Percentiles rank a stretch among this genome's conserved stretches.
phyloP scores from a whole-genome alignment of 352 stramenopile species.

The Globisporangium emineosum region DNA sequence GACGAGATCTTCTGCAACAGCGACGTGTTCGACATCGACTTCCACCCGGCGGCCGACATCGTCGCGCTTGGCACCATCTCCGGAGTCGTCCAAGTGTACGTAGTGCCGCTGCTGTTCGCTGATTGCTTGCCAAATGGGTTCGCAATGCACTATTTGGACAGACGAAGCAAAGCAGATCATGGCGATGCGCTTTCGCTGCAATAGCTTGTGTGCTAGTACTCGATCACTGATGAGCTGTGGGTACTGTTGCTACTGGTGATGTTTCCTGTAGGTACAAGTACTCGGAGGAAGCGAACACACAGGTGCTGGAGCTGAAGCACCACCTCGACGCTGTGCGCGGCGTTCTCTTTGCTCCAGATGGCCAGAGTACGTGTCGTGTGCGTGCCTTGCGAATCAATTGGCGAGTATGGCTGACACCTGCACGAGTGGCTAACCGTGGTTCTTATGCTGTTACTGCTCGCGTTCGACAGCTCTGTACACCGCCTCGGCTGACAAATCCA shows the following conservation, averaged over 20 bases:
- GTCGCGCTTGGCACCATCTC: conserved; percentile 72
- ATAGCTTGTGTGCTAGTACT: background rate
- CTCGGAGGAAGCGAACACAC: conserved; percentile 59
- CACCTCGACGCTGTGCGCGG: conserved; percentile 69
- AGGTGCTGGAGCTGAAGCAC: conserved; percentile 72
- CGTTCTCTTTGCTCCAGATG: conserved; percentile 72
- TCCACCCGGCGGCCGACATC: conserved; percentile 71
- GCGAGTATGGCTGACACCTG: background rate
- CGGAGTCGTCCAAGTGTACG: conserved; percentile 81
- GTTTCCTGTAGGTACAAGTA: conserved; percentile 67
- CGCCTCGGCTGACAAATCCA: conserved; percentile 74
- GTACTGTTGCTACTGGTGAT: background rate
- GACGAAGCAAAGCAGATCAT: background rate
- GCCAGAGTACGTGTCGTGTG: conserved; percentile 67
- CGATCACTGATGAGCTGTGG: background rate
- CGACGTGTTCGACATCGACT: conserved; percentile 86
- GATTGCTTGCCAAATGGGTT: conserved; percentile 1
- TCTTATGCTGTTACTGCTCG: conserved; percentile 6
- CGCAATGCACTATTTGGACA: background rate
- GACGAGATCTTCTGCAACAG: conserved; percentile 72
- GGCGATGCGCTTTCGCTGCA: background rate
- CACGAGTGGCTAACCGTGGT: background rate
- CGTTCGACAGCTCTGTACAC: conserved; percentile 59
- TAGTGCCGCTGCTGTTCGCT: background rate
- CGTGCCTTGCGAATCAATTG: background rate